Evolutionary conservation across 139 green algal genomes (phyloP).

Genomic region (Coccomyxa sp.): DNA sequence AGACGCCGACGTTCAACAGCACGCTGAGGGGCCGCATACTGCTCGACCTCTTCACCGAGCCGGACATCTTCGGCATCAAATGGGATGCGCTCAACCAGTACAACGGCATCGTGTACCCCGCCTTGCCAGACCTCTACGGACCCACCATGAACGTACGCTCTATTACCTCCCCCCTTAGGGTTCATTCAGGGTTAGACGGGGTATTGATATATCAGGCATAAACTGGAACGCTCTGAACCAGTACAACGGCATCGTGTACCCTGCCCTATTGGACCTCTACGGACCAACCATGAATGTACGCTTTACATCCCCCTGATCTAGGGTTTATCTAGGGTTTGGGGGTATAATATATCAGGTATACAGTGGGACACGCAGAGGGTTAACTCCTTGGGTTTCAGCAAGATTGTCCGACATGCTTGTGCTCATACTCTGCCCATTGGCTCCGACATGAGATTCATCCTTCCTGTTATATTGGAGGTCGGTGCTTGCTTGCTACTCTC

Average conservation of each 20-base stretch:
- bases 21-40: neutral
- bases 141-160: neutral
- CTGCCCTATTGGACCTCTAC: neutral
- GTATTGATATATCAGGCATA: neutral
- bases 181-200: neutral
- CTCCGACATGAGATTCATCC: too few relatives aligned
- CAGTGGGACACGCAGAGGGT: too few relatives aligned
- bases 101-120: neutral
- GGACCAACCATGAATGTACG: neutral
- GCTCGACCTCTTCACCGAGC: neutral
- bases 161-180: too few relatives aligned
- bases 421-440: too few relatives aligned
- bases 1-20: neutral
- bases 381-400: too few relatives aligned
- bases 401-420: too few relatives aligned
- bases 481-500: neutral
- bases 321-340: neutral
- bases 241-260: neutral
- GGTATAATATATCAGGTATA: neutral
- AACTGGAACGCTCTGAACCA: neutral
- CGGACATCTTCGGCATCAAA: neutral
- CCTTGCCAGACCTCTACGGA: neutral
- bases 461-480: neutral
- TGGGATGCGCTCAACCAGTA: neutral
- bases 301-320: neutral